These are phyloP conservation scores for Amphirosellinia nigrospora DNA, from an alignment of 495 filamentous ascomycete species.

Conservation along the genomic window DNA sequence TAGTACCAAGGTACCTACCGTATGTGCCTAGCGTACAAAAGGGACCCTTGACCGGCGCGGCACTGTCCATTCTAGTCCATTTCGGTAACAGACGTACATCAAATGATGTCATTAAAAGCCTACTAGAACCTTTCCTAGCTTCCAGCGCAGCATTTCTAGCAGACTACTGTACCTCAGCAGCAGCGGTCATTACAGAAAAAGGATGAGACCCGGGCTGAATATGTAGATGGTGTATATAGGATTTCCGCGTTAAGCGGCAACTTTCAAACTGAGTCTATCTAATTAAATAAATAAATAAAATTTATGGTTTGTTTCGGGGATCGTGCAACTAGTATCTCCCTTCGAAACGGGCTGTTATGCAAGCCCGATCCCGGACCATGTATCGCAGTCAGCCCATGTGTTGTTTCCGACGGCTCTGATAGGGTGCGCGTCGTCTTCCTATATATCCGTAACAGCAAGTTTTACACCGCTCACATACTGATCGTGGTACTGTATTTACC, in stretches of 20 bases:
- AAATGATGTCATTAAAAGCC: slow-evolving; percentile 7
- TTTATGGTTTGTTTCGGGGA: too few relatives aligned
- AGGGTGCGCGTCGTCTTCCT: neutral
- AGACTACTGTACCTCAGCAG: slow-evolving; percentile 2
- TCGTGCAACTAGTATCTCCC: neutral
- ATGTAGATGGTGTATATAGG: neutral
- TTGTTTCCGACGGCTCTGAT: slow-evolving; percentile 13
- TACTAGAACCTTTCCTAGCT: neutral
- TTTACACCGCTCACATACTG: slow-evolving; percentile 3
- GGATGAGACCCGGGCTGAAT: neutral
- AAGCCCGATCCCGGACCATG: slow-evolving; percentile 6
- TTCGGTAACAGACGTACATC: neutral
- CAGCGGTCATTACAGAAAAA: neutral
- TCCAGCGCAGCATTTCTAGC: neutral
- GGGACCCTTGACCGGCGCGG: neutral
- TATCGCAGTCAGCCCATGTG: slow-evolving; percentile 14
- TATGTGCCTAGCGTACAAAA: neutral
- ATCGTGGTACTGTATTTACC: neutral
- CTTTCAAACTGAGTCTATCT: neutral
- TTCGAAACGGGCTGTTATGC: neutral
- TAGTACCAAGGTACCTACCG: neutral
- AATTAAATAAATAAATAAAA: too few relatives aligned
- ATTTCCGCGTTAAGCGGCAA: slow-evolving; percentile 9
- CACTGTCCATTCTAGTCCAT: neutral
- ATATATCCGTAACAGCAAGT: neutral